Evolutionary conservation across 108 stramenopile genomes (phyloP), one percentile per base, ranked within the genome.

Genomic region (Craspedostauros australis): DNA sequence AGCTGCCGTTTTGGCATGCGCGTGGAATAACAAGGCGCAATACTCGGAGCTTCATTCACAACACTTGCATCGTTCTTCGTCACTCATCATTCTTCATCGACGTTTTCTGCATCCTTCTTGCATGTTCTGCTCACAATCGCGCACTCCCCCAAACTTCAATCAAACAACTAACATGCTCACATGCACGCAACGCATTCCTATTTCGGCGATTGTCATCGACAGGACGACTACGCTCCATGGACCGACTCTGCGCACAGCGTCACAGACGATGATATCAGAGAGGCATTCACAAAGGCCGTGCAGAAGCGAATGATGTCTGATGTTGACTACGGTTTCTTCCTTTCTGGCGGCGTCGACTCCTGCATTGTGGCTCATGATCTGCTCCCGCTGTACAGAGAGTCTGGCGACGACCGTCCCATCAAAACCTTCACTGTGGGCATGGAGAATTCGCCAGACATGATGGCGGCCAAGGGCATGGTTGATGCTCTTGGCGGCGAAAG

Each of bases 301-400:
- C 43, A 70, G 49, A 80, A 81, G 52, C 74, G 84, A 18, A 75
- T 79, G 72, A 86, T 86, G 84, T 37, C 84, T 8, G 84, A 86
- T 62, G 84, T 86, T 0, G 84, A 86, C 45, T 79, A 80, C 52
- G 84, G 84, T 27, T 78, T 86, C 44, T 80, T 86, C 48, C 54
- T 86, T 15, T 66, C 63, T 16, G 84, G 84, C n/a, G 84, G 84
- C 8, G 75, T 86, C 33, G 85, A 86, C 51, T 80, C 78, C 9
- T 82, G 76, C 32, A 68, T 86, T 50, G 79, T 86, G 11, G 42
- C 73, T 7, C 78, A 84, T 43, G 76, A 64, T 44, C 47, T 84
- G 0, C 46, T 84, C 8, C 82, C 82, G 8, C 24, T 84, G 61
- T 84, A 70, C 34, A 63, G 74, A 6, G 59, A 62, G 15, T 64